phyloP scores from a whole-genome alignment of 2,329 filamentous ascomycete genomes.

The Fusarium beomiforme region DNA sequence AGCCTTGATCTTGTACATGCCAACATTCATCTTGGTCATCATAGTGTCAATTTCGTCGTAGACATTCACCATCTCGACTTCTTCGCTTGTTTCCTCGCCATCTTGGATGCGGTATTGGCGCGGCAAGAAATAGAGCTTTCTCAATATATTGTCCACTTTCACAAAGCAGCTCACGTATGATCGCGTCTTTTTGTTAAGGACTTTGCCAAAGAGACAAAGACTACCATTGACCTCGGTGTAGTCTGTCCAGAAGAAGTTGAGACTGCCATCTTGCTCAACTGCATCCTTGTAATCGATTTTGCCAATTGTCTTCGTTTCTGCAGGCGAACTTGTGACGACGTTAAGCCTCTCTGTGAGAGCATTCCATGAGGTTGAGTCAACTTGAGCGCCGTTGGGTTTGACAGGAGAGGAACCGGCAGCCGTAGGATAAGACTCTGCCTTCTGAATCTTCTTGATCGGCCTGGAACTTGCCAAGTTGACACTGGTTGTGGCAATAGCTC shows the following conservation, averaged over 20 bases:
- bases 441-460: constrained; percentile 75
- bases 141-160: constrained; percentile 92
- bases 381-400: constrained; percentile 64
- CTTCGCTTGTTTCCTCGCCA: constrained; percentile 77
- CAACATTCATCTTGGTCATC: constrained; percentile 87
- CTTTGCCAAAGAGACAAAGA: constrained; percentile 94
- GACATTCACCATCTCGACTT: constrained; percentile 87
- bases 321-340: constrained; percentile 77
- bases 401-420: constrained; percentile 81
- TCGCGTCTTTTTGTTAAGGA: constrained; percentile 85
- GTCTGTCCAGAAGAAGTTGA: constrained; percentile 97
- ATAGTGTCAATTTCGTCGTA: constrained; percentile 88
- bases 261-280: constrained; percentile 91
- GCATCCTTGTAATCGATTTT: constrained; percentile 87
- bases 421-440: constrained; percentile 72
- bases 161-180: constrained; percentile 91
- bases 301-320: constrained; percentile 72
- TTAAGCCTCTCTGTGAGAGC: constrained; percentile 87
- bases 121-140: constrained; percentile 93
- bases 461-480: constrained; percentile 88
- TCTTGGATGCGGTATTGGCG: constrained; percentile 68
- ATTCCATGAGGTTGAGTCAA: constrained; percentile 90
- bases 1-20: constrained; percentile 92
- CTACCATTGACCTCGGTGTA: constrained; percentile 93
- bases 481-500: constrained; percentile 72